Evolutionary conservation across 2,329 filamentous ascomycete genomes (phyloP).

Genomic region (Westerdykella sp.): DNA sequence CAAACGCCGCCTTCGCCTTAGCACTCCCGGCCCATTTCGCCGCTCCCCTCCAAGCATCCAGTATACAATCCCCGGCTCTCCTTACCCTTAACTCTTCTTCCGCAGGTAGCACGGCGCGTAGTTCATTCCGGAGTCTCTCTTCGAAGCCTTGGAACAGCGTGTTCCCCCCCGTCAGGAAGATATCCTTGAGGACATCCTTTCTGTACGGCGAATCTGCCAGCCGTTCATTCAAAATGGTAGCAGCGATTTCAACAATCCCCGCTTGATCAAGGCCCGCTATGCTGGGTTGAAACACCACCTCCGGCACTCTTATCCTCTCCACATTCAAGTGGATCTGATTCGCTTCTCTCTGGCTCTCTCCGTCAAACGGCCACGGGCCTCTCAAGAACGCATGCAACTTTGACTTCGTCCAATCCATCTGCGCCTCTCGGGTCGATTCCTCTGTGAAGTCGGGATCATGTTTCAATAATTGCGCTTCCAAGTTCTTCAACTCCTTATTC

Average conservation of each 20-base stretch:
- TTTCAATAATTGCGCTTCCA: slow-evolving; percentile 79
- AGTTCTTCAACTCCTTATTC: slow-evolving; percentile 60
- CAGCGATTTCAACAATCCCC: slow-evolving; percentile 84
- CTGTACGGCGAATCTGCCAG: slow-evolving; percentile 54
- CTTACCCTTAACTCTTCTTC: slow-evolving; percentile 63
- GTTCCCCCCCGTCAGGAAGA: slow-evolving; percentile 94
- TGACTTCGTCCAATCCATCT: slow-evolving; percentile 91
- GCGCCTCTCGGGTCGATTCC: slow-evolving; percentile 83
- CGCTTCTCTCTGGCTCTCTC: slow-evolving; percentile 69
- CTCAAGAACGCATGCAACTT: slow-evolving; percentile 85
- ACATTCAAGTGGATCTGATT: slow-evolving; percentile 94
- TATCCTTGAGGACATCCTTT: slow-evolving; percentile 69
- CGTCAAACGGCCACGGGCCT: slow-evolving; percentile 79
- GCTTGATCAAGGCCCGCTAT: slow-evolving; percentile 93
- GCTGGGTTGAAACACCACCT: slow-evolving; percentile 85
- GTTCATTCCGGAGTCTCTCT: slow-evolving; percentile 65
- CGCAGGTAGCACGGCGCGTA: slow-evolving; percentile 65
- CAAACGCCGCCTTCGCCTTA: slow-evolving; percentile 56
- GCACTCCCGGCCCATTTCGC: slow-evolving; percentile 69
- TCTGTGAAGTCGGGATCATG: slow-evolving; percentile 88
- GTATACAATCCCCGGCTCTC: slow-evolving; percentile 65
- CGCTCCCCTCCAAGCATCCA: slow-evolving; percentile 92
- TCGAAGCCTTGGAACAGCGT: slow-evolving; percentile 83
- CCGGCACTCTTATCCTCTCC: slow-evolving; percentile 87
- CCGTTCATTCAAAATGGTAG: slow-evolving; percentile 81